These are phyloP conservation scores for Syncephalis plumigaleata DNA, from an alignment of 371 early-diverging fungal species.

Conservation along the genomic window DNA sequence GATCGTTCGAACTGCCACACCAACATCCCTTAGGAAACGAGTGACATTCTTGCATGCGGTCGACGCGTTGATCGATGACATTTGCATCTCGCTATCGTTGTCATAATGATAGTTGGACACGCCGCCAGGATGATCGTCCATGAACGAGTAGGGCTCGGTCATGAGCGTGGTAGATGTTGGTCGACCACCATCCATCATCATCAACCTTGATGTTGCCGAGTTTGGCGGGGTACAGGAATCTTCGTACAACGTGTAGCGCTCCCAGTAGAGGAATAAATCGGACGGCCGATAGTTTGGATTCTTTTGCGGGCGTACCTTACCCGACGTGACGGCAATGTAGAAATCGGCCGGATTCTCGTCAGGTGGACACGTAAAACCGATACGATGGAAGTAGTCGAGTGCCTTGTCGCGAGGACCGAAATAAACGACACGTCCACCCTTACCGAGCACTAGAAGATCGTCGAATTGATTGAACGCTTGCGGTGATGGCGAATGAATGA, in stretches of 20 bases:
- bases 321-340: conserved; percentile 25
- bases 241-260: neutral
- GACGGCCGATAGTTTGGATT: neutral
- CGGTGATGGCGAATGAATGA: conserved; percentile 60
- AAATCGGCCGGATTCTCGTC: conserved; percentile 39
- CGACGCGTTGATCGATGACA: too few relatives aligned
- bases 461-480: conserved; percentile 38
- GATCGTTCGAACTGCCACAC: too few relatives aligned
- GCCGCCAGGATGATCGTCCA: too few relatives aligned
- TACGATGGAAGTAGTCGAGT: conserved; percentile 22
- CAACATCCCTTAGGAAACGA: neutral
- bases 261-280: neutral
- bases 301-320: conserved; percentile 7
- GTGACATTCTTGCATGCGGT: neutral
- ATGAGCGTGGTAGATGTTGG: too few relatives aligned
- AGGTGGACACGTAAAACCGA: conserved; percentile 32
- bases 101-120: too few relatives aligned
- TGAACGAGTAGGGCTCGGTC: too few relatives aligned
- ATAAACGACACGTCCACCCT: conserved; percentile 43
- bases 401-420: conserved; percentile 29
- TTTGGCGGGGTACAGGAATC: neutral
- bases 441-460: conserved; percentile 42
- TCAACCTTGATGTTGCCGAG: too few relatives aligned
- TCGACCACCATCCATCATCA: too few relatives aligned
- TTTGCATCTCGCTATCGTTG: too few relatives aligned